Evolutionary conservation across 768 basidiomycete genomes (phyloP), one percentile per base, ranked within the genome.

Genomic region (Tubosaeta brunneosetosa): DNA sequence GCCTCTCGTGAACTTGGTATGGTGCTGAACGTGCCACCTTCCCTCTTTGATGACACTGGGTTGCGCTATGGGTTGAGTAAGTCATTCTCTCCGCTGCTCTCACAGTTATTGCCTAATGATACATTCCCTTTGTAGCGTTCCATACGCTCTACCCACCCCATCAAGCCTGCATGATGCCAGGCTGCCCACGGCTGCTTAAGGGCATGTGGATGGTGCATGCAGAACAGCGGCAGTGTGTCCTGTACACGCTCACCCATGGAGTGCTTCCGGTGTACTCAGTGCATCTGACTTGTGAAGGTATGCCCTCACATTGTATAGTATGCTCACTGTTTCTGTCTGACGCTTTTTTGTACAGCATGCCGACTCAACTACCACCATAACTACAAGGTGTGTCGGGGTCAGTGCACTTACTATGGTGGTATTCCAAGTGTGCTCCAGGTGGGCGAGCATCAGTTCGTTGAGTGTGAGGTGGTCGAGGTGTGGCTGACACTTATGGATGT

Each of bases 171-270:
- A 6, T 1, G 0, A 19, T n/a, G 0, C 7, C 34, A 2, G 6
- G 10, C n/a, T 57, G 54, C 38, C 40, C 54, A 1, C 19, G 3
- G 2, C 52, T 31, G 0, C 25, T 46, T 4, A 55, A 56, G 7
- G 50, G 50, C 0, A 55, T 55, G 43, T 4, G 13, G 0, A 51
- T 55, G 50, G 51, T 57, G 50, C 38, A 11, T 33, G 50, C 54
- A 0, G 4, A 57, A n/a, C 54, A 55, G 9, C 3, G 33, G 0
- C 38, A 55, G 6, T 40, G 26, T 4, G 3, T 57, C 0, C 8
- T 57, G 13, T 55, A 51, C 3, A 55, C 34, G 0, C 0, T 47
- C 1, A 0, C 40, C 2, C 1, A 40, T 4, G 49, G 56, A 6
- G 41, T 45, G 3, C 22, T 57, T 0, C 49, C 49, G 0, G n/a